phyloP scores from a whole-genome alignment of 345 rosid genomes.

The Eutrema heterophyllum region DNA sequence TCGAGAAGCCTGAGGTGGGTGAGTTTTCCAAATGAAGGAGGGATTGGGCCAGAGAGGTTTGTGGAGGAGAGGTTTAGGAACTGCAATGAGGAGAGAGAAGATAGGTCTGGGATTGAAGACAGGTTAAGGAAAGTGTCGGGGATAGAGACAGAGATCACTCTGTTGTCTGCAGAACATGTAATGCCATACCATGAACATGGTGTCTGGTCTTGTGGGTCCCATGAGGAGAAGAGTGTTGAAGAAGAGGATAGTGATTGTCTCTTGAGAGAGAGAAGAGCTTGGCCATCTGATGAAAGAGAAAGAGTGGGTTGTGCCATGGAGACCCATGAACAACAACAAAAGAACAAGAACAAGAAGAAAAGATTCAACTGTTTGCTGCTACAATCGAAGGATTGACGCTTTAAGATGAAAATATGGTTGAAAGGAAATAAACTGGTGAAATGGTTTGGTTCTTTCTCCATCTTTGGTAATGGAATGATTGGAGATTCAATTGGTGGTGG shows the following conservation, averaged over 20 bases:
- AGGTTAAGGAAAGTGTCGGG: conserved; percentile 83
- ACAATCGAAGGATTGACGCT: not conserved
- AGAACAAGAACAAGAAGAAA: conserved; percentile 34
- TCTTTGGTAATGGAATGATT: conserved; percentile 14
- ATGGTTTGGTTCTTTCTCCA: conserved; percentile 34
- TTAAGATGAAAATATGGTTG: conserved; percentile 4
- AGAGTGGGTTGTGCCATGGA: conserved; percentile 31
- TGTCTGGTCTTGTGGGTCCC: conserved; percentile 68
- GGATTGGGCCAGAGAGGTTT: conserved; percentile 81
- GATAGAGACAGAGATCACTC: conserved; percentile 78
- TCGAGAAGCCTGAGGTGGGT: conserved; percentile 69
- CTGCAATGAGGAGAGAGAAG: conserved; percentile 78
- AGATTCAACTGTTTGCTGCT: conserved; percentile 2
- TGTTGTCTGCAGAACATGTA: conserved; percentile 74
- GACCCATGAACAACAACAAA: conserved; percentile 32
- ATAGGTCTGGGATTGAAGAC: conserved; percentile 68
- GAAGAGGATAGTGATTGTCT: conserved; percentile 43
- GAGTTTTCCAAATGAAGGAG: conserved; percentile 69
- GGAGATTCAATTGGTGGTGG: not conserved
- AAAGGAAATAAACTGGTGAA: not conserved
- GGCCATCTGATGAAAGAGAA: conserved; percentile 74
- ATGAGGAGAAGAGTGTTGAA: conserved; percentile 58
- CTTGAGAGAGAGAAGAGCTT: conserved; percentile 59
- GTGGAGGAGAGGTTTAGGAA: conserved; percentile 89
- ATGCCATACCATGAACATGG: conserved; percentile 96